Base-by-base conservation (phyloP, 495 filamentous ascomycete species). In the Penicillium roqueforti region DNA sequence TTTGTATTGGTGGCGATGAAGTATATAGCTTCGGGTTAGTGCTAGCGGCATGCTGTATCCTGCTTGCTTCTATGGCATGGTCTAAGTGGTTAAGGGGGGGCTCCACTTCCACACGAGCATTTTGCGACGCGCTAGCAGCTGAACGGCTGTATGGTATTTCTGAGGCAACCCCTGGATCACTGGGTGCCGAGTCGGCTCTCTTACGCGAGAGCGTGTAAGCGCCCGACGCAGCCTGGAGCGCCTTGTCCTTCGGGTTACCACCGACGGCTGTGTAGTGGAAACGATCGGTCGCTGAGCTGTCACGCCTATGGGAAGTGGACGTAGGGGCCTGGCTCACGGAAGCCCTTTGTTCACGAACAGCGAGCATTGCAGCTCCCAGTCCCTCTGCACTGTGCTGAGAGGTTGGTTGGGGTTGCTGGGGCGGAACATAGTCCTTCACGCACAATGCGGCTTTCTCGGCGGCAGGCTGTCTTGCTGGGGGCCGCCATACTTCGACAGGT, bases 281-380 rank as follows among this genome's bases (percentile, higher is more conserved):
- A 38, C 8, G 45, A 25, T 47, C 23, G 37, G 10, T 29, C 25
- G 4, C 28, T 31, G 58, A 53, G 8, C 46, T 31, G 11, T 62
- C 62, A 6, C 58, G 44, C 22, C 61, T 57, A 11, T 54, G 26
- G 16, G 8, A 37, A 2, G 37, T 18, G 14, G 58, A 41, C 3
- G 36, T 25, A 9, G 58, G 22, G 14, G 65, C 59, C 22, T 52
- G 26, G 31, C 34, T 53, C 1, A 57, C 39, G 6, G 58, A 32
- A 22, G 57, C 43, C 44, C 68, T 72, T 18, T 80, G 82, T 46
- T 87, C 83, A 50, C 78, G 82, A 25, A 81, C 76, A 6, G 89
- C 90, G 3, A 85, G 67, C 22, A 87, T 57, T 0, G 91, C 90
- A 19, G 90, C 90, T 55, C 87, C 89, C 8, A 85, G 80, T 29